These are phyloP conservation scores for Lodderomyces orthopsilosis DNA, from an alignment of 1,139 yeast genomes.

Conservation along the genomic window DNA sequence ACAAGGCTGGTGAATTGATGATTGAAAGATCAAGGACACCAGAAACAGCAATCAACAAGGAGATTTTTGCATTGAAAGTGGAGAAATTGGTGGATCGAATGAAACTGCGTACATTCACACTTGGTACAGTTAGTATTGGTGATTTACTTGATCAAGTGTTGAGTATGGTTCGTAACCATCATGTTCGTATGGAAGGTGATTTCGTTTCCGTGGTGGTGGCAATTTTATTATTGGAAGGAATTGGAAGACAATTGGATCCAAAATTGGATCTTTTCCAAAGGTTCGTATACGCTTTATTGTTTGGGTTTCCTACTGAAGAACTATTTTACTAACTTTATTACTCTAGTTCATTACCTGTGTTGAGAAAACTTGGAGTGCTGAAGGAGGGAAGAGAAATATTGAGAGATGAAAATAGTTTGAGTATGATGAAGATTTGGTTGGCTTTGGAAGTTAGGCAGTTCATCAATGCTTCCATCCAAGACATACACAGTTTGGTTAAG, in stretches of 20 bases:
- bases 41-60: slow-evolving; percentile 80
- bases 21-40: slow-evolving; percentile 93
- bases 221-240: slow-evolving; percentile 84
- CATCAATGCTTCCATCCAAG: slow-evolving; percentile 80
- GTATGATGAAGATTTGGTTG: slow-evolving; percentile 89
- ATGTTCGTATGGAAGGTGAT: slow-evolving; percentile 97
- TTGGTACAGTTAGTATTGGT: slow-evolving; percentile 90
- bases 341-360: slow-evolving; percentile 79
- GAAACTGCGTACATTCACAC: slow-evolving; percentile 83
- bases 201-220: slow-evolving; percentile 93
- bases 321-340: slow-evolving; percentile 5
- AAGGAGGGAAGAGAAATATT: slow-evolving; percentile 63
- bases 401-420: slow-evolving; percentile 57
- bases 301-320: slow-evolving; percentile 55
- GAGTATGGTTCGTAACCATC: slow-evolving; percentile 88
- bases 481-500: slow-evolving; percentile 53
- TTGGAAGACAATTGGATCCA: slow-evolving; percentile 92
- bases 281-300: slow-evolving; percentile 67
- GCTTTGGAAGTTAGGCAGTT: slow-evolving; percentile 87
- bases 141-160: slow-evolving; percentile 85
- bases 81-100: slow-evolving; percentile 78
- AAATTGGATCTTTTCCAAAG: slow-evolving; percentile 90
- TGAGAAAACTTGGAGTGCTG: slow-evolving; percentile 75
- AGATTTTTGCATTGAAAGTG: slow-evolving; percentile 82
- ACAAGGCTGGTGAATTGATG: slow-evolving; percentile 92